Evolutionary conservation across 345 rosid species (phyloP).

Genomic region (Leavenworthia alabamica): DNA sequence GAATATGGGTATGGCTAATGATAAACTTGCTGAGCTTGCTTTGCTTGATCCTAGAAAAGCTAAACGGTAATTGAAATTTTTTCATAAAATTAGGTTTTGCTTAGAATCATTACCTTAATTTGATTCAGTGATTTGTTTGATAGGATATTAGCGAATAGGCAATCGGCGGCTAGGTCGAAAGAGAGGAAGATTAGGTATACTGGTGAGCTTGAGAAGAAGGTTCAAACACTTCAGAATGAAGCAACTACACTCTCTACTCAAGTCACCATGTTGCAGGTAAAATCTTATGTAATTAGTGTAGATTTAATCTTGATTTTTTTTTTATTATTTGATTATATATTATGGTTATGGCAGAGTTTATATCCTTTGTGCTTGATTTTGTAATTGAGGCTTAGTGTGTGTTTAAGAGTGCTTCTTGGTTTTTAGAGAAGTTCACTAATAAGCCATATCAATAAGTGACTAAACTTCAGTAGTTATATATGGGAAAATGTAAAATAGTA

Average conservation of each 20-base stretch:
- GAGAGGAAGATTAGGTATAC: conserved; percentile 87
- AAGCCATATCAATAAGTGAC: too few relatives aligned
- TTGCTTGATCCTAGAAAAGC: conserved; percentile 94
- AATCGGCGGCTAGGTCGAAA: conserved; percentile 92
- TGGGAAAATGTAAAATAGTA: too few relatives aligned
- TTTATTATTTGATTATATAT: too few relatives aligned
- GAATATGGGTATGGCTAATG: conserved; percentile 61
- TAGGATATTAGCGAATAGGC: conserved; percentile 90
- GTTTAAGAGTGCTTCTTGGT: too few relatives aligned
- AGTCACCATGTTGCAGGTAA: conserved; percentile 80
- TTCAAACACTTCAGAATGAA: conserved; percentile 98
- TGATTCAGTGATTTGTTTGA: neutral
- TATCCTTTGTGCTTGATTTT: too few relatives aligned
- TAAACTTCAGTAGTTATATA: too few relatives aligned
- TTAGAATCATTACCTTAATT: neutral
- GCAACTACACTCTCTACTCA: conserved; percentile 97
- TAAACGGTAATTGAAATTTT: conserved; percentile 49
- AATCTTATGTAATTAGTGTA: neutral
- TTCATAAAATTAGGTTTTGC: neutral
- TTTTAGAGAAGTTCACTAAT: too few relatives aligned
- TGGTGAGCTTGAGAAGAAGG: conserved; percentile 88
- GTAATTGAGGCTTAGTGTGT: neutral
- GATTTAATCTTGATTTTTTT: too few relatives aligned
- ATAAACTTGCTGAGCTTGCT: conserved; percentile 77
- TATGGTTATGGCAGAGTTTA: too few relatives aligned